phyloP scores from a whole-genome alignment of 352 stramenopile species.

The Elongisporangium senticosum region DNA sequence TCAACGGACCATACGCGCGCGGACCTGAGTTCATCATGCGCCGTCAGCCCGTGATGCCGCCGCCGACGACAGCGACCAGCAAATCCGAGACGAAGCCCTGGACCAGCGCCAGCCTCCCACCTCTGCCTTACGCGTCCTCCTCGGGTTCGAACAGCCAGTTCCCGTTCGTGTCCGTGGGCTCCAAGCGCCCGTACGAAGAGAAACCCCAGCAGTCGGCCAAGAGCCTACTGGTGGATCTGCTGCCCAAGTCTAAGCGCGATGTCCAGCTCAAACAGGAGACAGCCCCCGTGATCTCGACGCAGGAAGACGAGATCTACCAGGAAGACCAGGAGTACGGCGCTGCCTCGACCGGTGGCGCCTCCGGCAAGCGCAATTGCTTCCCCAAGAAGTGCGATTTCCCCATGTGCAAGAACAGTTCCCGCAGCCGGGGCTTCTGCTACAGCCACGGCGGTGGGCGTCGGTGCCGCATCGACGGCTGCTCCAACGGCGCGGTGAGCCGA shows the following conservation, averaged over 20 bases:
- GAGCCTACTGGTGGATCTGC: conserved; percentile 8
- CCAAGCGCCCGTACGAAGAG: background rate
- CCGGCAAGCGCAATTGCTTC: conserved; percentile 56
- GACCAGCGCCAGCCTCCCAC: background rate
- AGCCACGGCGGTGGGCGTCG: conserved; percentile 61
- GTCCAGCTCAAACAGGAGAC: background rate
- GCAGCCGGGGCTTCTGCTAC: conserved; percentile 77
- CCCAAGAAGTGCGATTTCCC: conserved; percentile 83
- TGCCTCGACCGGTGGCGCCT: conserved; percentile 6
- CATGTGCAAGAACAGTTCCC: conserved; percentile 80
- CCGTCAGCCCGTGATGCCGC: background rate
- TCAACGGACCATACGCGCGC: background rate
- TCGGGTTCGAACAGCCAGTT: conserved; percentile 11
- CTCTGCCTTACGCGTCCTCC: background rate
- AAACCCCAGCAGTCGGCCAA: conserved; percentile 9
- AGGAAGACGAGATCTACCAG: conserved; percentile 7
- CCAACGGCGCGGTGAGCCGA: conserved; percentile 69
- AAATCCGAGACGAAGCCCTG: background rate
- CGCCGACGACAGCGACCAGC: background rate
- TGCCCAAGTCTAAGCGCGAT: conserved; percentile 10
- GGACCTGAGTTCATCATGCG: background rate
- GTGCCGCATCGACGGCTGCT: conserved; percentile 59
- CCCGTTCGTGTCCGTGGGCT: conserved; percentile 5
- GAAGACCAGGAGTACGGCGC: conserved; percentile 10
- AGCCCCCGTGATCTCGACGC: conserved; percentile 17